phyloP scores from a whole-genome alignment of 148 eudicot species.

The Camellia japonica region DNA sequence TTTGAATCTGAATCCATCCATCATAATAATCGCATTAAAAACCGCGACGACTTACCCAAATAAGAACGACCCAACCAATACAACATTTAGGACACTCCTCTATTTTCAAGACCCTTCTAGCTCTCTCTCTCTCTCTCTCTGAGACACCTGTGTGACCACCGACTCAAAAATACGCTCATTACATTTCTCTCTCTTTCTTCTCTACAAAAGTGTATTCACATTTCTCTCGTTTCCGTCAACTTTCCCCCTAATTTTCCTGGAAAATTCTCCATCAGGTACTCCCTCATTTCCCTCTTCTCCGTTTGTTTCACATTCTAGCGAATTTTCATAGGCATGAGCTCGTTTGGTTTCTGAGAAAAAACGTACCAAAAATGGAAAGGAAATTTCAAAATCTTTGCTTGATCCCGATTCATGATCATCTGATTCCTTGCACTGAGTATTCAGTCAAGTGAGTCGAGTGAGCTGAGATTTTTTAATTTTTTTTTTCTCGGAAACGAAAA shows the following conservation, averaged over 20 bases:
- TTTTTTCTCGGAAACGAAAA: not conserved
- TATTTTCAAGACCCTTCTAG: no score
- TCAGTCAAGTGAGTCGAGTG: not conserved
- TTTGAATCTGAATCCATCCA: no score
- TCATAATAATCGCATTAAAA: no score
- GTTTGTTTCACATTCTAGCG: no score
- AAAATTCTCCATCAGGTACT: conserved; percentile 8
- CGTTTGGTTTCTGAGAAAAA: conserved; percentile 9
- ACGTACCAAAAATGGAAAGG: not conserved
- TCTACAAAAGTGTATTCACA: not conserved
- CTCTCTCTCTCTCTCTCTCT: not conserved
- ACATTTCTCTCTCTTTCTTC: not conserved
- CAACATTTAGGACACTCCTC: no score
- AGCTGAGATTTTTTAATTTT: not conserved
- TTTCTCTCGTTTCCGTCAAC: conserved; percentile 7
- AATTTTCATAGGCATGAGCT: not conserved
- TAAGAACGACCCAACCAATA: no score
- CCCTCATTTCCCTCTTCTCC: not conserved
- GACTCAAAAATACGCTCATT: not conserved
- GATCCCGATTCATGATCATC: no score
- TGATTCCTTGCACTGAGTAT: not conserved
- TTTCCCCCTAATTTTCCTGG: not conserved
- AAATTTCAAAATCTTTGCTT: not conserved
- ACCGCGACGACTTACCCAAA: no score
- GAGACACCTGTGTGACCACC: no score